These are phyloP conservation scores for Aspergillus leporis DNA, from an alignment of 495 filamentous ascomycete genomes.

Conservation along the genomic window DNA sequence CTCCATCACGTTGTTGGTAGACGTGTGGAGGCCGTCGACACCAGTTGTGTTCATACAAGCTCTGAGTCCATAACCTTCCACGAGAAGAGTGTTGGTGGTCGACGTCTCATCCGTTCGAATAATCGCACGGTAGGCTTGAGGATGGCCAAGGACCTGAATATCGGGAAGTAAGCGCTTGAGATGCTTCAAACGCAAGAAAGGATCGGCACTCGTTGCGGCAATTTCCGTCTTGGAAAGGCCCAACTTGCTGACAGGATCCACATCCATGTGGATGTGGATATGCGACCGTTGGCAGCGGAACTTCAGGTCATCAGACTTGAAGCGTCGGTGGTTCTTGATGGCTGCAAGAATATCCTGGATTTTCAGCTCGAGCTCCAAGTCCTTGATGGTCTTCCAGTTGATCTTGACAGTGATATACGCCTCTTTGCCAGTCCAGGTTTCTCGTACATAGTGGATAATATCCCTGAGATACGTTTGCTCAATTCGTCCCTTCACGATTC, in stretches of 20 bases:
- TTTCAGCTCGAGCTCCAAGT: conserved; percentile 74
- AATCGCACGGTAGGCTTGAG: conserved; percentile 81
- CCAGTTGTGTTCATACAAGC: conserved; percentile 91
- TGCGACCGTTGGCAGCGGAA: conserved; percentile 49
- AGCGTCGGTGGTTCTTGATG: conserved; percentile 74
- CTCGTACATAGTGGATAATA: conserved; percentile 75
- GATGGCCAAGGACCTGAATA: conserved; percentile 82
- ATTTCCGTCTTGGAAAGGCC: conserved; percentile 56
- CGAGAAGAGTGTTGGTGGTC: conserved; percentile 66
- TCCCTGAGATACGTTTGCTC: conserved; percentile 61
- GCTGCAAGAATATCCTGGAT: conserved; percentile 67
- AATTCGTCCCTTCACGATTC: conserved; percentile 85
- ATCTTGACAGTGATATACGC: conserved; percentile 74
- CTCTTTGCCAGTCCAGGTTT: conserved; percentile 74
- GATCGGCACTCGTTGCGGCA: conserved; percentile 58
- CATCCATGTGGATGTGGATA: conserved; percentile 57
- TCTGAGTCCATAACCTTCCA: conserved; percentile 90
- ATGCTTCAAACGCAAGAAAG: conserved; percentile 78
- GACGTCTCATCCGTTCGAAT: conserved; percentile 73
- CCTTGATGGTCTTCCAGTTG: conserved; percentile 72
- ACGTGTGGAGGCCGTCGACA: conserved; percentile 69
- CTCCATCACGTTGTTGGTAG: conserved; percentile 90
- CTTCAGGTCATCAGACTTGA: conserved; percentile 63
- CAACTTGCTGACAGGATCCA: conserved; percentile 54
- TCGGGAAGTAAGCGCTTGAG: conserved; percentile 78